These are phyloP conservation scores for Ascochyta rabiei DNA, from an alignment of 2,329 filamentous ascomycete genomes.

Conservation along the genomic window DNA sequence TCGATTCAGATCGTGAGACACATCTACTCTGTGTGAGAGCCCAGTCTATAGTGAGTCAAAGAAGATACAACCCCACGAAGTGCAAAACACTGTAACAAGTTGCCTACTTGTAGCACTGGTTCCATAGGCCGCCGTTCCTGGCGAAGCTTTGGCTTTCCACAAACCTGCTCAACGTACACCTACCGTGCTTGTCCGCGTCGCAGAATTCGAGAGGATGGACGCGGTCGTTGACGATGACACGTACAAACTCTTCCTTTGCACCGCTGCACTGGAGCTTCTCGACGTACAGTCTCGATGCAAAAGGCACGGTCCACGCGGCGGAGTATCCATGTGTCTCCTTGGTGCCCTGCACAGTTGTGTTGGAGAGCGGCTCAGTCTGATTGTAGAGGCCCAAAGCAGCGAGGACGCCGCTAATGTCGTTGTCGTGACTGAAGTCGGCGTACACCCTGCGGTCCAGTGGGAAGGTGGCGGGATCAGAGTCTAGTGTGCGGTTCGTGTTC, in stretches of 20 bases:
- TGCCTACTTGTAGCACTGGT: constrained; percentile 57
- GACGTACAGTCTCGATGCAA: constrained; percentile 80
- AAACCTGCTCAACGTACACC: constrained; percentile 73
- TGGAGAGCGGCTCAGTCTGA: constrained; percentile 57
- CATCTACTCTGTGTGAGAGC: not conserved
- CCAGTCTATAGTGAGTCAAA: not conserved
- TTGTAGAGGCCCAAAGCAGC: constrained; percentile 82
- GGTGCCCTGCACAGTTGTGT: constrained; percentile 56
- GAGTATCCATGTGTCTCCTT: constrained; percentile 70
- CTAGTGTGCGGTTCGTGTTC: constrained; percentile 77
- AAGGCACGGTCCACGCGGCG: constrained; percentile 80
- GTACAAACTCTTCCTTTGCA: constrained; percentile 71
- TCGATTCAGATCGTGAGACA: not conserved
- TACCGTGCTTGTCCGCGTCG: constrained; percentile 69
- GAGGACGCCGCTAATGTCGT: constrained; percentile 79
- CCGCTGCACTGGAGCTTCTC: constrained; percentile 79
- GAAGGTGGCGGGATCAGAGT: constrained; percentile 70
- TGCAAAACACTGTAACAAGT: not conserved
- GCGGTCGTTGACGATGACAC: constrained; percentile 82
- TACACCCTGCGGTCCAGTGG: constrained; percentile 72
- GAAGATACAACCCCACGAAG: not conserved
- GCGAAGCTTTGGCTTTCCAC: constrained; percentile 79
- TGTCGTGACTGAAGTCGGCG: constrained; percentile 92
- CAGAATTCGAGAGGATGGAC: constrained; percentile 76
- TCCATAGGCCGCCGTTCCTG: constrained; percentile 74